Evolutionary conservation across 164 flowering plant species (phyloP).

Genomic region (Annona squamosa): DNA sequence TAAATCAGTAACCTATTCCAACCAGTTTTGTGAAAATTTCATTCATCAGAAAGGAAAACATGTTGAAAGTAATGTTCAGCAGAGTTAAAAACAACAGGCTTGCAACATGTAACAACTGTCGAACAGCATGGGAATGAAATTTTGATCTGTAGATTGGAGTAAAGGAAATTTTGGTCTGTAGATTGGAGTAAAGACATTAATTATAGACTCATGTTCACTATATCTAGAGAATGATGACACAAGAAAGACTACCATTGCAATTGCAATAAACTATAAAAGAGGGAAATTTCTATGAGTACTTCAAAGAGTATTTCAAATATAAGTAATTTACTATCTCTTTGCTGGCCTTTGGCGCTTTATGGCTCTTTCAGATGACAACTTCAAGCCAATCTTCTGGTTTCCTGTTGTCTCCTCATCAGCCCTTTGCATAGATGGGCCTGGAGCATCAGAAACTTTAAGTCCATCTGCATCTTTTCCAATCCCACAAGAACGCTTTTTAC

Average conservation of each 20-base stretch:
- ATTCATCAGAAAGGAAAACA: neutral
- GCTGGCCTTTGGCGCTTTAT: conserved; percentile 3
- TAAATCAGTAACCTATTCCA: no score
- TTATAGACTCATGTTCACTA: neutral
- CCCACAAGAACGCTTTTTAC: neutral
- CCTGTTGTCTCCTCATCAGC: neutral
- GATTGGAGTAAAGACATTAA: no score
- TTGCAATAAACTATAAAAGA: neutral
- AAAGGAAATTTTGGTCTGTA: neutral
- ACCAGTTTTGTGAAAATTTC: neutral
- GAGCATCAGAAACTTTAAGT: neutral
- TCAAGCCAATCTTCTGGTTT: conserved; percentile 2
- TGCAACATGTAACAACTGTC: neutral
- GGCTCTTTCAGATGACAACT: neutral
- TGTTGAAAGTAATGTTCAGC: neutral
- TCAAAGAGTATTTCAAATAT: neutral
- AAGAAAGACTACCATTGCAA: neutral
- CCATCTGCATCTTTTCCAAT: conserved; percentile 5
- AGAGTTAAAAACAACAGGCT: neutral
- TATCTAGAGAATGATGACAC: neutral
- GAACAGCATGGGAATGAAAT: neutral
- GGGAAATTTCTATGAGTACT: neutral
- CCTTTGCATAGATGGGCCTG: conserved; percentile 1
- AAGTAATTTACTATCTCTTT: conserved; percentile 10
- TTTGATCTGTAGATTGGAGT: neutral